phyloP scores from a whole-genome alignment of 495 filamentous ascomycete species.

The Talaromyces stipitatus region DNA sequence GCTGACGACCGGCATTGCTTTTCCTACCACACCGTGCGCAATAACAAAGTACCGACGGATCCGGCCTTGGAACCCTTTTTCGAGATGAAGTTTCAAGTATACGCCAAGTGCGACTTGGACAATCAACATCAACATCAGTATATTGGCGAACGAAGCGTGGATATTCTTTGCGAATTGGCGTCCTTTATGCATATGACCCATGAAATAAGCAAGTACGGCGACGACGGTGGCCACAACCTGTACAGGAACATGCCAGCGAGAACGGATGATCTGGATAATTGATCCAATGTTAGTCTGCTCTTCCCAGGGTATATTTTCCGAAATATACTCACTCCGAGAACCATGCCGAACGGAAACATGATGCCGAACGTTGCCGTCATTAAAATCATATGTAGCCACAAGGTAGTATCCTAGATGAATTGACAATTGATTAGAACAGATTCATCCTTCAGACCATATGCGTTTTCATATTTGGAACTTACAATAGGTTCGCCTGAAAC shows the following conservation, averaged over 20 bases:
- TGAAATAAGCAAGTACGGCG: slow-evolving; percentile 77
- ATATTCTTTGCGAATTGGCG: slow-evolving; percentile 79
- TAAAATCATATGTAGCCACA: slow-evolving; percentile 94
- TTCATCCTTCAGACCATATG: not conserved
- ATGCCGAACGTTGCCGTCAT: slow-evolving; percentile 83
- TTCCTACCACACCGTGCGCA: slow-evolving; percentile 75
- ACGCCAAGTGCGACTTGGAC: slow-evolving; percentile 72
- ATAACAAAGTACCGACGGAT: slow-evolving; percentile 66
- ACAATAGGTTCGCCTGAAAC: slow-evolving; percentile 84
- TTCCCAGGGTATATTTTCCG: not conserved
- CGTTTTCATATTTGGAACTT: slow-evolving; percentile 22
- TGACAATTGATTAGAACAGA: not conserved
- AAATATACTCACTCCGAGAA: slow-evolving; percentile 64
- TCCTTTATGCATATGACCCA: slow-evolving; percentile 85
- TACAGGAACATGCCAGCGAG: slow-evolving; percentile 88
- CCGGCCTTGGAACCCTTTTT: slow-evolving; percentile 70
- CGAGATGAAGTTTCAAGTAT: slow-evolving; percentile 84
- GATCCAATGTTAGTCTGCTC: not conserved
- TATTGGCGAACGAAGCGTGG: slow-evolving; percentile 73
- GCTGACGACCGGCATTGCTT: slow-evolving; percentile 73
- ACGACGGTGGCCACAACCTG: slow-evolving; percentile 69
- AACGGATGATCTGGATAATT: slow-evolving; percentile 64
- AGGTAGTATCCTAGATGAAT: slow-evolving; percentile 61
- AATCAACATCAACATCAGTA: slow-evolving; percentile 69
- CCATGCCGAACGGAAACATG: slow-evolving; percentile 92